These are phyloP conservation scores for Ilex asprella DNA, from an alignment of 257 asterid species.

Conservation along the genomic window DNA sequence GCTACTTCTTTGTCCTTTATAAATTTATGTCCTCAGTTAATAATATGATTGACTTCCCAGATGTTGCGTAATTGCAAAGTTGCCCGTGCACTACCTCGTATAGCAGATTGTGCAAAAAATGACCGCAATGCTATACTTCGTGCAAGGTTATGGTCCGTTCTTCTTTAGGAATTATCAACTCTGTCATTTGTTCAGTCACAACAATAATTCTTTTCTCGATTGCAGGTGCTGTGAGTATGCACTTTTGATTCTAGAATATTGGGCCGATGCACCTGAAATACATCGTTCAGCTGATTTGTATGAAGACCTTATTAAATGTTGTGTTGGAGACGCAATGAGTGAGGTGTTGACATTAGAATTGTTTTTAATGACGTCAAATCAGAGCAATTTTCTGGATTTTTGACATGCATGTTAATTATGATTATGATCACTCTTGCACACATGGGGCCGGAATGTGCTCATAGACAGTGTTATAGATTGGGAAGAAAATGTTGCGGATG, in stretches of 20 bases:
- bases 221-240: conserved; percentile 97
- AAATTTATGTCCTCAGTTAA: conserved; percentile 11
- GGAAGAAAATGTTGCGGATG: too few relatives aligned
- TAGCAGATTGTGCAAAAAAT: conserved; percentile 86
- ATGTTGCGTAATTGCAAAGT: conserved; percentile 98
- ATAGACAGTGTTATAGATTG: too few relatives aligned
- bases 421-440: too few relatives aligned
- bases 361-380: too few relatives aligned
- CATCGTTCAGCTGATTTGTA: conserved; percentile 92
- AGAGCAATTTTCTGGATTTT: too few relatives aligned
- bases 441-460: too few relatives aligned
- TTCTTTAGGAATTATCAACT: neutral
- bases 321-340: conserved; percentile 98
- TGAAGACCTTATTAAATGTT: conserved; percentile 89
- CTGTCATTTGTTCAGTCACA: too few relatives aligned
- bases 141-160: conserved; percentile 55
- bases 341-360: conserved; percentile 42
- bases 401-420: too few relatives aligned
- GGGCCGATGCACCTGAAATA: conserved; percentile 99
- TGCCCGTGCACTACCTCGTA: conserved; percentile 82
- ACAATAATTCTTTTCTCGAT: neutral
- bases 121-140: conserved; percentile 95
- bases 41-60: conserved; percentile 30
- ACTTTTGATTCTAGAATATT: conserved; percentile 81
- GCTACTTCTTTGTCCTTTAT: conserved; percentile 8